These are phyloP conservation scores for Malus sylvestris DNA, from an alignment of 306 rosid species.

Conservation along the genomic window DNA sequence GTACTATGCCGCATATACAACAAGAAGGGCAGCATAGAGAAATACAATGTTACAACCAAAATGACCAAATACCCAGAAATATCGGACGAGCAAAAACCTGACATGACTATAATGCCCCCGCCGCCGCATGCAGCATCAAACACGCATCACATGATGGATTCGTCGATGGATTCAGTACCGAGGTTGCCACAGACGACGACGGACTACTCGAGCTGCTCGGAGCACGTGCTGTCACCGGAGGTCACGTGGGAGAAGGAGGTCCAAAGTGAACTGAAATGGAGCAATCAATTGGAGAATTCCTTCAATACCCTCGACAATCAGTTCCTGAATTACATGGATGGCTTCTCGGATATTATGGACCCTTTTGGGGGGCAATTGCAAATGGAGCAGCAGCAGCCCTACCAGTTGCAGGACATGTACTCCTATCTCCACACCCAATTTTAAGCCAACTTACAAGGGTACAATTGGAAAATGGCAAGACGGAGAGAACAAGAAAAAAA, in stretches of 20 bases:
- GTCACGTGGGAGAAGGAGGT: conserved; percentile 65
- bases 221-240: conserved; percentile 72
- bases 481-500: accelerated
- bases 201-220: conserved; percentile 61
- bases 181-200: conserved; percentile 36
- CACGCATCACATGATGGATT: conserved; percentile 27
- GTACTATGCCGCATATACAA: conserved; percentile 89
- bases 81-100: conserved; percentile 53
- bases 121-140: neutral
- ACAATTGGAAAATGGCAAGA: neutral
- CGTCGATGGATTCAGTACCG: conserved; percentile 44
- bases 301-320: conserved; percentile 22
- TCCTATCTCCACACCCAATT: conserved; percentile 33
- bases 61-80: conserved; percentile 21
- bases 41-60: conserved; percentile 17
- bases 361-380: conserved; percentile 50
- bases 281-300: conserved; percentile 22
- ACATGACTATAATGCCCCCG: conserved; percentile 3
- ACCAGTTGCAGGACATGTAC: conserved; percentile 51
- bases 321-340: conserved; percentile 44
- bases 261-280: conserved; percentile 66
- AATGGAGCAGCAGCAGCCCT: conserved; percentile 38
- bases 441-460: neutral
- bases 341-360: conserved; percentile 27
- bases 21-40: conserved; percentile 75